Percentiles rank a stretch among this genome's conserved stretches.
Conservation (phyloP, 179 eudicot genomes). For the Carnegiea gigantea region DNA sequence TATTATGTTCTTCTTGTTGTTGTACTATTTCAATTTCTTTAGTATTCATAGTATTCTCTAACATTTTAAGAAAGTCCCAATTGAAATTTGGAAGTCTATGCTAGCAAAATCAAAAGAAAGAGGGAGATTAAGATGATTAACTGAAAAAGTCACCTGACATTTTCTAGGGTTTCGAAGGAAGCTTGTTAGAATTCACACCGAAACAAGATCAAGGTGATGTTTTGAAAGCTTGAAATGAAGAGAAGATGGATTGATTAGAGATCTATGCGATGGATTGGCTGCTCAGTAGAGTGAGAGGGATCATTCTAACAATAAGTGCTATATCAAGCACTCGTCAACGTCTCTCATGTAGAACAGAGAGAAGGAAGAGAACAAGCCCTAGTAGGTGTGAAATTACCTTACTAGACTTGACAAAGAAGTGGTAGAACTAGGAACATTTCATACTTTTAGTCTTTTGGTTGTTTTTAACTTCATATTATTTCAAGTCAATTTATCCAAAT, state of each 20-base stretch:
- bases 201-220: background rate
- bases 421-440: too few species aligned
- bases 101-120: background rate
- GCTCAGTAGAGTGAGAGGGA: background rate
- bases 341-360: background rate
- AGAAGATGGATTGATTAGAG: background rate
- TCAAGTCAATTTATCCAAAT: too few species aligned
- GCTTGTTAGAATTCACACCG: background rate
- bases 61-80: background rate
- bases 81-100: background rate
- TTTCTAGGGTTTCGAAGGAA: conserved; percentile 68
- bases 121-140: conserved; percentile 31
- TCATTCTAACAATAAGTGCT: background rate
- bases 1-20: too few species aligned
- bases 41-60: too few species aligned
- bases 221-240: background rate
- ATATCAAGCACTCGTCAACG: background rate
- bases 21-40: too few species aligned
- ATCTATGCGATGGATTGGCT: background rate
- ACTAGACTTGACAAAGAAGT: background rate
- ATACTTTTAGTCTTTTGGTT: background rate
- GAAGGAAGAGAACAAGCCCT: background rate
- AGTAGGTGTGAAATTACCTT: background rate
- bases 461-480: too few species aligned
- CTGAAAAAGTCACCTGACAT: conserved; percentile 99